These are phyloP conservation scores for Gossypium trilobum DNA, from an alignment of 441 rosid species.

Conservation along the genomic window DNA sequence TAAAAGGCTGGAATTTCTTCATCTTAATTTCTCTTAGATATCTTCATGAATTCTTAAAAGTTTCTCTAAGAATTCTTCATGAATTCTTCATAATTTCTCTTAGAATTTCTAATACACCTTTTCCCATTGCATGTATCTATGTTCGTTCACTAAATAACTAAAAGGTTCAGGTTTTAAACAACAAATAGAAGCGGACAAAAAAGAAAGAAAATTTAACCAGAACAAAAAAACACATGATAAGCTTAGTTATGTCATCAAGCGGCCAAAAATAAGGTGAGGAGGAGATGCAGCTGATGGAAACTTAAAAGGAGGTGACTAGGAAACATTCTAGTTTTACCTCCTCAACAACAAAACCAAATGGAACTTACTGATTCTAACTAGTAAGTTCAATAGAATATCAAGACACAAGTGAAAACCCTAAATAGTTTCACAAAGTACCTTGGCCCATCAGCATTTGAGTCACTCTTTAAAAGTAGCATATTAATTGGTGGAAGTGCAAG, in stretches of 20 bases:
- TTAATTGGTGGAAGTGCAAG: constrained; percentile 52
- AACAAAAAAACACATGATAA: neutral
- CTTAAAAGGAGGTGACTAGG: neutral
- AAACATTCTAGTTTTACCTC: neutral
- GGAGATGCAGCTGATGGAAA: neutral
- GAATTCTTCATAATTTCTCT: too few relatives aligned
- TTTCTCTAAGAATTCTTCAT: too few relatives aligned
- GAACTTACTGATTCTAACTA: neutral
- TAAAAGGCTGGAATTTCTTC: too few relatives aligned
- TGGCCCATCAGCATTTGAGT: constrained; percentile 25
- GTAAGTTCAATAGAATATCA: neutral
- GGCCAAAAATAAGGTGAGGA: neutral
- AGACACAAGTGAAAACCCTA: neutral
- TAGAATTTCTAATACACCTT: neutral
- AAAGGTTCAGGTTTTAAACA: neutral
- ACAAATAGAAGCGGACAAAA: neutral
- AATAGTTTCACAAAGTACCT: constrained; percentile 31
- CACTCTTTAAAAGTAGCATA: constrained; percentile 29
- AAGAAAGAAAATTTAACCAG: neutral
- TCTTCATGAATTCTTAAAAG: too few relatives aligned
- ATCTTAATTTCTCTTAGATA: too few relatives aligned
- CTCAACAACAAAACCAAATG: neutral
- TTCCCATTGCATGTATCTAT: neutral
- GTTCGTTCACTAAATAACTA: neutral
- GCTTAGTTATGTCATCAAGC: neutral